Base-by-base conservation (phyloP, 176 grass and related monocot genomes). In the Bothriochloa decipiens region DNA sequence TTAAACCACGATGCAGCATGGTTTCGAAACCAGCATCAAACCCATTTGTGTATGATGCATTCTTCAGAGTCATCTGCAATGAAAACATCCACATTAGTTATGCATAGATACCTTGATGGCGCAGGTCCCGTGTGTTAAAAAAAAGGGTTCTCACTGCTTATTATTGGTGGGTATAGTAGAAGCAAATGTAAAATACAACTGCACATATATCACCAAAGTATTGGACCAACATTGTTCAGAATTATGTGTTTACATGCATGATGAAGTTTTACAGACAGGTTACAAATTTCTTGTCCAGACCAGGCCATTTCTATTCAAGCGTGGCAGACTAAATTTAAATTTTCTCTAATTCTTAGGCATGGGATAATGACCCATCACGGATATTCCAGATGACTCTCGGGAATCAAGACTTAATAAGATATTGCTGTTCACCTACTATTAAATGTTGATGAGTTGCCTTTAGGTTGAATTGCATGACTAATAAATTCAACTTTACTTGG, bases 61-160 rank as follows among this genome's bases (percentile, higher is more conserved):
- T 99, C 82, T 96, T 96, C 68, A 97, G 61, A 32, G n/a, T 87
- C 85, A 62, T 92, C 96, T 98, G 95, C 90, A 89, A 60, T n/a
- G 50, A 68, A 68, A 63, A 79, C 45, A 83, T 74, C 40, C 28
- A 12, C 27, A 5, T 79, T 61, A 46, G 68, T 42, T 37, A 80
- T 27, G 46, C 7, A 29, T 76, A 26, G 42, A 16, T 36, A 83
- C 33, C 0, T 69, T 11, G 39, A 58, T 65, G 46, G 28, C 52
- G 52, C 8, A 86, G 3, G 8, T 43, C 49, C 61, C 27, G 9
- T 8, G 16, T 68, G 55, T 58, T 33, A 65, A 52, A 15, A n/a
- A 27, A 15, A 63, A 71, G 5, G 35, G 3, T 18, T 53, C 40
- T 33, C 8, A 14, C 20, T 70, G n/a, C 8, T 23, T 52, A 29